Evolutionary conservation across 2,329 filamentous ascomycete species (phyloP).

Genomic region (Ascochyta rabiei): DNA sequence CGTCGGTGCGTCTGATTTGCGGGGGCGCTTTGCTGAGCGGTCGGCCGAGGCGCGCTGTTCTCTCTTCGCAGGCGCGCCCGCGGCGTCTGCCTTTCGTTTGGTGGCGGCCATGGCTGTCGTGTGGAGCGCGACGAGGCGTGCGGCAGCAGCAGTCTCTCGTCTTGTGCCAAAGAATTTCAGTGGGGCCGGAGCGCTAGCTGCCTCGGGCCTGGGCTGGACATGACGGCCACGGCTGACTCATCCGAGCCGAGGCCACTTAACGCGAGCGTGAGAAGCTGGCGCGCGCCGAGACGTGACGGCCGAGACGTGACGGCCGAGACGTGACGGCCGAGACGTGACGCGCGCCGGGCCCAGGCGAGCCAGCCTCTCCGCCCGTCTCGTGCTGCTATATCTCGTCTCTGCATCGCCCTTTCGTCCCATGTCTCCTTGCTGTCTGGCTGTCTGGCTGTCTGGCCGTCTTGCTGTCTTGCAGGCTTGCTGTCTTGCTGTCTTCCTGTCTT

Average conservation of each 20-base stretch:
- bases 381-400: slow-evolving; percentile 9
- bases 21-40: slow-evolving; percentile 45
- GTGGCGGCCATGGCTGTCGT: slow-evolving; percentile 50
- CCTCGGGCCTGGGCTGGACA: neutral
- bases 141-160: slow-evolving; percentile 8
- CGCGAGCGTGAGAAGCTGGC: neutral
- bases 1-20: slow-evolving; percentile 42
- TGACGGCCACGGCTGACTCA: neutral
- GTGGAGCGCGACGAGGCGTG: slow-evolving; percentile 17
- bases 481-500: no score
- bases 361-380: slow-evolving; percentile 21
- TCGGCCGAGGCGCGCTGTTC: slow-evolving; percentile 35
- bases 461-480: no score
- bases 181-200: slow-evolving; percentile 18
- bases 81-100: slow-evolving; percentile 54
- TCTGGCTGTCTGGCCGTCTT: no score
- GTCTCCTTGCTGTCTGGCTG: neutral
- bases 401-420: slow-evolving; percentile 15
- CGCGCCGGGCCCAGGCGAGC: slow-evolving; percentile 21
- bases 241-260: slow-evolving; percentile 31
- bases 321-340: no score
- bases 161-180: slow-evolving; percentile 30
- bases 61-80: slow-evolving; percentile 38
- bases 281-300: no score
- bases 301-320: no score